Evolutionary conservation across 768 basidiomycete genomes (phyloP), one percentile per base, ranked within the genome.

Genomic region (Xerocomus spinulosus): DNA sequence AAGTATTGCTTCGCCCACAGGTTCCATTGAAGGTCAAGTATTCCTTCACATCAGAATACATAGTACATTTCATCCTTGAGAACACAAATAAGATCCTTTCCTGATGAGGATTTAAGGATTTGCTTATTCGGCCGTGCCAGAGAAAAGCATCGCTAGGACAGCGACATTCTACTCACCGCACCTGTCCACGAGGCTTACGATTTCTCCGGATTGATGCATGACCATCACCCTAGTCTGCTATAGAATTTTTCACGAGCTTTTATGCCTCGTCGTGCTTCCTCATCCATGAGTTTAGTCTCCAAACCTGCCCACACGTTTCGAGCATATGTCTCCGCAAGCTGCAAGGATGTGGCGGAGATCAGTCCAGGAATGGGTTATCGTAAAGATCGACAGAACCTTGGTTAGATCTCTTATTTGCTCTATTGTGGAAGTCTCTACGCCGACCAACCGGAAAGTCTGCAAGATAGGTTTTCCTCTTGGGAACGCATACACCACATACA

Each of bases 281-380:
- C 86, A 9, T 83, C 83, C 52, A 73, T 79, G 30, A 88, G 71
- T 60, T 85, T 87, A 9, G 62, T 57, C 49, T 87, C 80, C 35
- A 92, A 58, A 0, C 81, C 78, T 1, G 59, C 61, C 59, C 75
- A 79, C 14, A 85, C 58, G 14, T 79, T 76, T 29, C 68, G 68
- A 0, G 85, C 86, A 58, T 87, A 79, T 48, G 70, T 76, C 70
- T 86, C 80, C 1, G 83, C 86, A 20, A 70, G 76, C 89, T 92
- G 46, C n/a, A 25, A 40, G 17, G 9, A 66, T 78, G 73, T 2
- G 28, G 77, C 26, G 78, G 13, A 68, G 72, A 81, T 87, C 40
- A 43, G 35, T 35, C 2, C 23, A 28, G 24, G 15, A 37, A 1
- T 29, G 14, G 18, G 12, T 13, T 15, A 24, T 2, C 21, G 17